Conservation (phyloP, 129 eudicot genomes). For the Flaveria linearis region DNA sequence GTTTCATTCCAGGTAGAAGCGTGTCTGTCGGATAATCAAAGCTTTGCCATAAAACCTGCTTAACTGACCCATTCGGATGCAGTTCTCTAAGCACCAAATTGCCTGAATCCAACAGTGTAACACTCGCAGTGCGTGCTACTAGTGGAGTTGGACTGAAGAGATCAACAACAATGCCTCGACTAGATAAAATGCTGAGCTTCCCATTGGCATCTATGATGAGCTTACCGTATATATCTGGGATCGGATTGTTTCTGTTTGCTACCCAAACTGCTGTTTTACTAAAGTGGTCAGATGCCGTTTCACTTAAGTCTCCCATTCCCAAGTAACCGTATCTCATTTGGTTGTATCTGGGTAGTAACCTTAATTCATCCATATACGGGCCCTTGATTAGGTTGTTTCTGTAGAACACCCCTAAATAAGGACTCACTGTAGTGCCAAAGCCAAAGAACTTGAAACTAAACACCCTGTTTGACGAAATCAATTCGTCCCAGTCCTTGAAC, state of each 20-base stretch:
- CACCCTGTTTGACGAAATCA: slow-evolving; percentile 37
- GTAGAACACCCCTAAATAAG: slow-evolving; percentile 45
- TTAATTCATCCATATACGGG: not conserved
- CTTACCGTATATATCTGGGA: slow-evolving; percentile 27
- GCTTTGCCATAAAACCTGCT: slow-evolving; percentile 47
- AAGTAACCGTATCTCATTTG: not conserved
- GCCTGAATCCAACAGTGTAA: slow-evolving; percentile 37
- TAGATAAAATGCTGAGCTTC: slow-evolving; percentile 21
- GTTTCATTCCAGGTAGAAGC: slow-evolving; percentile 55
- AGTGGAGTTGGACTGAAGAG: slow-evolving; percentile 23
- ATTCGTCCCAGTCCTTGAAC: slow-evolving; percentile 38
- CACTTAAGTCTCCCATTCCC: too few species aligned
- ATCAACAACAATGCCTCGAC: slow-evolving; percentile 16
- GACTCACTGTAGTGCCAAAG: slow-evolving; percentile 32
- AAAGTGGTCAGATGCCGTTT: not conserved
- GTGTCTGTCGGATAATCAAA: slow-evolving; percentile 58
- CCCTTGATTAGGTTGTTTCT: not conserved
- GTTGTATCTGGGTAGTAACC: not conserved
- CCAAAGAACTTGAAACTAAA: slow-evolving; percentile 45
- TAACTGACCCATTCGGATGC: slow-evolving; percentile 27
- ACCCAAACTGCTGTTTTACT: slow-evolving; percentile 40
- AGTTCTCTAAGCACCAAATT: slow-evolving; percentile 38
- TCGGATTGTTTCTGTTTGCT: slow-evolving; percentile 49
- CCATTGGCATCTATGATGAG: slow-evolving; percentile 38
- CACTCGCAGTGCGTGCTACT: slow-evolving; percentile 25